Conservation (phyloP, 83 land plant genomes). For the Picea engelmannii region DNA sequence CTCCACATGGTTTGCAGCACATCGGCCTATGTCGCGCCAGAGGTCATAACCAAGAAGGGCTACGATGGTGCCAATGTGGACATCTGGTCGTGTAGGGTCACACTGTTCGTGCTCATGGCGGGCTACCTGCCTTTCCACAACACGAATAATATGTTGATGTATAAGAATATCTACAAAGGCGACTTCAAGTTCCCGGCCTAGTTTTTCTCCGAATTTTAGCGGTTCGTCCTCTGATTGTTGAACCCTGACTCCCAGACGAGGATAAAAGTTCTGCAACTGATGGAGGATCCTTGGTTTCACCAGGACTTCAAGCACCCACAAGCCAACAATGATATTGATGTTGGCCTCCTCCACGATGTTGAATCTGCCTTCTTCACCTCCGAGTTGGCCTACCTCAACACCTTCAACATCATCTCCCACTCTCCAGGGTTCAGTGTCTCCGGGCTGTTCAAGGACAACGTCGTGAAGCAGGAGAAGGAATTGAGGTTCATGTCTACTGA, state of each 20-base stretch:
- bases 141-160: slow-evolving; percentile 54
- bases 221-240: slow-evolving; percentile 37
- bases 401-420: slow-evolving; percentile 19
- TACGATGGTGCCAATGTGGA: slow-evolving; percentile 59
- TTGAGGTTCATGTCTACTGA: too few relatives aligned
- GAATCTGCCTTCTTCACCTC: too few relatives aligned
- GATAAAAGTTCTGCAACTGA: slow-evolving; percentile 45
- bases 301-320: slow-evolving; percentile 17
- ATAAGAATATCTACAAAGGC: slow-evolving; percentile 58
- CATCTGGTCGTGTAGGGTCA: slow-evolving; percentile 66
- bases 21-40: slow-evolving; percentile 72
- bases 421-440: too few relatives aligned
- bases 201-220: slow-evolving; percentile 32
- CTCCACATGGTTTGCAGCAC: slow-evolving; percentile 66
- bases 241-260: slow-evolving; percentile 52
- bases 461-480: too few relatives aligned
- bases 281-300: slow-evolving; percentile 48
- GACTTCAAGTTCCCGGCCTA: slow-evolving; percentile 56
- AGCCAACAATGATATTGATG: too few relatives aligned
- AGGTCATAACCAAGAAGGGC: slow-evolving; percentile 49
- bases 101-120: slow-evolving; percentile 42
- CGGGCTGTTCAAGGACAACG: too few relatives aligned
- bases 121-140: slow-evolving; percentile 35
- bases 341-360: too few relatives aligned
- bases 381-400: background rate